Evolutionary conservation across 352 stramenopile species (phyloP).

Genomic region (Globisporangium orthogonon): DNA sequence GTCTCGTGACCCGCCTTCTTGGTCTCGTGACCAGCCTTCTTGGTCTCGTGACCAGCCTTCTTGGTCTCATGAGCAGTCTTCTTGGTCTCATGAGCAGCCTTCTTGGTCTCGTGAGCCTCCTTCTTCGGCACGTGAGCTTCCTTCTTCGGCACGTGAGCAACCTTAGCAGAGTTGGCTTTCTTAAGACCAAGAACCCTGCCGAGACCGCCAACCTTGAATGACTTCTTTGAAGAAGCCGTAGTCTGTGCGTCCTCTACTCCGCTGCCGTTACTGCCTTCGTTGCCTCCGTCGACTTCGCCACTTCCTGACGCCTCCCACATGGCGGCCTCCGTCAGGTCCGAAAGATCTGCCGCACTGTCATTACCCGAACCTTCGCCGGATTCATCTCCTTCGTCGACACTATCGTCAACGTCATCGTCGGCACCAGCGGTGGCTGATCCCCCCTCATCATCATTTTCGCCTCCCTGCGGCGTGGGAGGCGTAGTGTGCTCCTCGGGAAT

Average conservation of each 20-base stretch:
- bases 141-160: neutral
- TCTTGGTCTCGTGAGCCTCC: too few species aligned
- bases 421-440: too few species aligned
- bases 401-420: neutral
- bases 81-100: too few species aligned
- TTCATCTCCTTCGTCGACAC: conserved; percentile 2
- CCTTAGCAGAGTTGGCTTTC: neutral
- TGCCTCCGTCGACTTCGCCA: neutral
- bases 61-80: too few species aligned
- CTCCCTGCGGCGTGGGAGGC: too few species aligned
- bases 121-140: neutral
- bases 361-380: conserved; percentile 7
- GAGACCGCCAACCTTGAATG: neutral
- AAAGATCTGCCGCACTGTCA: neutral
- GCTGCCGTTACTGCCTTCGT: neutral
- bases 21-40: neutral
- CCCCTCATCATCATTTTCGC: neutral
- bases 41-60: too few species aligned
- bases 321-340: neutral
- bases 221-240: neutral
- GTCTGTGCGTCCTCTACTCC: neutral
- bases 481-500: too few species aligned
- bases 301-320: neutral
- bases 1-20: neutral
- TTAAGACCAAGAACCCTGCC: neutral